Base-by-base conservation (phyloP, 768 basidiomycete species). In the Chalciporus chontae region DNA sequence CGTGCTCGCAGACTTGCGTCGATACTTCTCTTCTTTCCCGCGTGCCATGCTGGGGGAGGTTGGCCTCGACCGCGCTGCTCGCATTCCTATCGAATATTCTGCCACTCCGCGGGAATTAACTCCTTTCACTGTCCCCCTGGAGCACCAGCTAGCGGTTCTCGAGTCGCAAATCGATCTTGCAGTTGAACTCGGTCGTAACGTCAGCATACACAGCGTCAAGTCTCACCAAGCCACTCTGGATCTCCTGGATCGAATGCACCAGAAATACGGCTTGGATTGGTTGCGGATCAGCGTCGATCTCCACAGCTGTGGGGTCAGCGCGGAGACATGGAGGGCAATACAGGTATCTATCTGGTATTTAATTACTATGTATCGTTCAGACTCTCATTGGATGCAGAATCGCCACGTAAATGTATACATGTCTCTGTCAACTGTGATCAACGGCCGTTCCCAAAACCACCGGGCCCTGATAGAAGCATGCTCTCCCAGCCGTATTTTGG, bases 41-140 rank as follows among this genome's bases (percentile, higher is more conserved):
- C 62, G 71, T 36, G 85, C 90, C 10, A 87, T 96, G 82, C 71
- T 99, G 2, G 95, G 95, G 36, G 95, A 99, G 70, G 85, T 98
- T 6, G 95, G 95, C 2, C 69, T 99, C 32, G 95, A 99, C 69
- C 81, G 87, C 21, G 73, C 75, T 14, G 88, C 87, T 58, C 83
- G 88, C 24, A 74, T 95, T 19, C 85, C 91, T 0, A 75, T 77
- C 53, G 72, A 81, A 46, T 78, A 76, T 21, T 69, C 69, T 14
- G 71, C 76, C 13, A 71, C 67, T 13, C 71, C 76, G 3, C 80
- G 80, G 39, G 67, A 74, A 44, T 69, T 94, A 31, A 87, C 93
- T 4, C 81, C 83, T 3, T 94, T 97, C 70, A 76, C 77, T 38
- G 81, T 89, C 19, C 87, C 89, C 5, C 68, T 94, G 47, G 73